These are phyloP conservation scores for Bjerkandera adusta DNA, from an alignment of 1,284 basidiomycete genomes.

Conservation along the genomic window DNA sequence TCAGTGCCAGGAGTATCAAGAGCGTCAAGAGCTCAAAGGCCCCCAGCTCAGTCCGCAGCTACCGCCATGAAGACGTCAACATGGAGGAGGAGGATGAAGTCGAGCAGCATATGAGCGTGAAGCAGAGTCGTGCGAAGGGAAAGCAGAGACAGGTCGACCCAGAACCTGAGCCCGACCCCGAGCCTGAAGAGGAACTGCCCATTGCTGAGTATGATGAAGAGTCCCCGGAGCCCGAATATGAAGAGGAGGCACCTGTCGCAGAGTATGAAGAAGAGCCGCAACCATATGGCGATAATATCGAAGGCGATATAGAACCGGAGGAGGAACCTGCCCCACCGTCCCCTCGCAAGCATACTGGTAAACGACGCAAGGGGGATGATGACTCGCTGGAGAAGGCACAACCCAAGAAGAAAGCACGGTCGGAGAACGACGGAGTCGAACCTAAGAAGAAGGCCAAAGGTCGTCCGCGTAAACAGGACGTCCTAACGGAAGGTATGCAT, in stretches of 20 bases:
- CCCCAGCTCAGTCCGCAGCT: no score
- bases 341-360: conserved; percentile 5
- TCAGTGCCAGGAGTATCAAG: conserved; percentile 35
- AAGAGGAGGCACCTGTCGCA: conserved; percentile 3
- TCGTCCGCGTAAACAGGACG: conserved; percentile 23
- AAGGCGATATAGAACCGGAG: conserved; percentile 14
- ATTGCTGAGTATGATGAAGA: no score
- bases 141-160: neutral
- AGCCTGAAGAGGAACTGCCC: no score
- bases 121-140: conserved; percentile 2
- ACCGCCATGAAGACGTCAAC: no score
- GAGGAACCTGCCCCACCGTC: conserved; percentile 1
- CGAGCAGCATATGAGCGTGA: conserved; percentile 6
- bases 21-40: conserved; percentile 38
- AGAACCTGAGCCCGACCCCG: no score
- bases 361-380: conserved; percentile 17
- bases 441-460: conserved; percentile 22
- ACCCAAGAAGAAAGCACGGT: conserved; percentile 24
- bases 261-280: conserved; percentile 11
- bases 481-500: conserved; percentile 27
- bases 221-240: neutral
- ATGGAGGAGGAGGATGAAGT: conserved; percentile 19
- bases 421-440: conserved; percentile 19
- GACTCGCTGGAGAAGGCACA: conserved; percentile 17
- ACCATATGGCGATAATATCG: conserved; percentile 1